These are phyloP conservation scores for Amanita rubescens DNA, from an alignment of 768 basidiomycete genomes.

Conservation along the genomic window DNA sequence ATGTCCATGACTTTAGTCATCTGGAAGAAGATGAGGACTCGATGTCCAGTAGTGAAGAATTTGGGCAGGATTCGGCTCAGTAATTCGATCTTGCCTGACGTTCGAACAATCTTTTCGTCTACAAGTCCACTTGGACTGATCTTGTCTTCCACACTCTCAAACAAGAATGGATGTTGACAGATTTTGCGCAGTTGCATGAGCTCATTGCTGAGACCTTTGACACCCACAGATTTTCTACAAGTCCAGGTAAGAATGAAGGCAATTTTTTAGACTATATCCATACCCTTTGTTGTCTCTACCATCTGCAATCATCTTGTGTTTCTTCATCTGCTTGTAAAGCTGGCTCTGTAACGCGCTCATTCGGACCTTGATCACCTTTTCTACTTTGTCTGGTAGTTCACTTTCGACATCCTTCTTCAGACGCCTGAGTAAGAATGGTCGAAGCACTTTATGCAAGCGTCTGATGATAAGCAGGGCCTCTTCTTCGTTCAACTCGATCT, in stretches of 20 bases:
- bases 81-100: slow-evolving; percentile 91
- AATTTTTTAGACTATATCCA: slow-evolving; percentile 16
- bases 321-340: slow-evolving; percentile 96
- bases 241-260: slow-evolving; percentile 1
- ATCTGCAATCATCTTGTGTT: slow-evolving; percentile 94
- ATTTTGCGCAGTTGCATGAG: slow-evolving; percentile 98
- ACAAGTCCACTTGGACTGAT: slow-evolving; percentile 78
- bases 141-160: slow-evolving; percentile 91
- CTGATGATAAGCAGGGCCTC: slow-evolving; percentile 96
- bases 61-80: slow-evolving; percentile 90
- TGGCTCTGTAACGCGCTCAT: slow-evolving; percentile 91
- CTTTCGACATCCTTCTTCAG: slow-evolving; percentile 97
- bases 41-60: slow-evolving; percentile 86
- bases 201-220: slow-evolving; percentile 89
- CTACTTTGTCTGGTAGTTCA: slow-evolving; percentile 94
- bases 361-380: slow-evolving; percentile 94
- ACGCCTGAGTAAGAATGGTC: slow-evolving; percentile 87
- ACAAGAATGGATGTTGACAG: slow-evolving; percentile 96
- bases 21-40: slow-evolving; percentile 99
- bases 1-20: slow-evolving; percentile 99
- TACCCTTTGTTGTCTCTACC: slow-evolving; percentile 73
- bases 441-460: slow-evolving; percentile 90
- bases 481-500: slow-evolving; percentile 99
- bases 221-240: slow-evolving; percentile 60
- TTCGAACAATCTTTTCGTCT: slow-evolving; percentile 79